phyloP scores from a whole-genome alignment of 2,329 filamentous ascomycete species.

The Ophiosphaerella herpotricha region DNA sequence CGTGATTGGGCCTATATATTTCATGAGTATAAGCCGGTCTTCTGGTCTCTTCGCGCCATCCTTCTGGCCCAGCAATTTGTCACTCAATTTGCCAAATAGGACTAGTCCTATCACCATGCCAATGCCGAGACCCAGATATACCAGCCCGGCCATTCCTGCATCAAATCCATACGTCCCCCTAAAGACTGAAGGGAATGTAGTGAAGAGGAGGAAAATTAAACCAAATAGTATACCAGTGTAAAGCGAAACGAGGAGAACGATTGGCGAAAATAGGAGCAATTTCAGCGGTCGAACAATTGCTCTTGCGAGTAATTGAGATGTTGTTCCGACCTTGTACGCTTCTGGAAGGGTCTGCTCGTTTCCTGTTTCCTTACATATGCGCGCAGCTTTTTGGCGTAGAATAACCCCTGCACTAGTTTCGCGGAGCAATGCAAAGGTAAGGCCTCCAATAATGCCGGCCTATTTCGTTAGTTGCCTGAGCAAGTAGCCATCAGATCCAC shows the following conservation, averaged over 20 bases:
- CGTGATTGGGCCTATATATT: slow-evolving; percentile 29
- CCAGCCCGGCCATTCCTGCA: slow-evolving; percentile 21
- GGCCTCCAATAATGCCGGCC: slow-evolving; percentile 19
- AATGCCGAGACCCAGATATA: slow-evolving; percentile 30
- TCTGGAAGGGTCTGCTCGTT: slow-evolving; percentile 20
- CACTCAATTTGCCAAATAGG: slow-evolving; percentile 35
- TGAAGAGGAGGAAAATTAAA: slow-evolving; percentile 37
- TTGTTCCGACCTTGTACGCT: too few species aligned
- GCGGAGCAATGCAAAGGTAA: slow-evolving; percentile 45
- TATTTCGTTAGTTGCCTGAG: too few species aligned
- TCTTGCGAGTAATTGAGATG: too few species aligned
- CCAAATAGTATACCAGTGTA: slow-evolving; percentile 51
- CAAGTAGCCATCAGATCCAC: too few species aligned
- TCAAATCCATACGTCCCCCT: slow-evolving; percentile 22
- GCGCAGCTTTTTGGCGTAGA: slow-evolving; percentile 40
- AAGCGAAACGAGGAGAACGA: slow-evolving; percentile 56
- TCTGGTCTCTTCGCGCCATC: slow-evolving; percentile 8
- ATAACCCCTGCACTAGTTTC: slow-evolving; percentile 38
- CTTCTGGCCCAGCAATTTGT: slow-evolving; percentile 26
- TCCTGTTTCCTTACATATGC: slow-evolving; percentile 29
- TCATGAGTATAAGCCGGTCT: slow-evolving; percentile 25
- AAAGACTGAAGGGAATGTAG: slow-evolving; percentile 30
- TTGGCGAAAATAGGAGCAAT: slow-evolving; percentile 55
- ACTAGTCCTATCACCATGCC: slow-evolving; percentile 41
- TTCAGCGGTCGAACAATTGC: slow-evolving; percentile 24